Conservation (phyloP, 495 filamentous ascomycete species). For the Penicillium soppii region DNA sequence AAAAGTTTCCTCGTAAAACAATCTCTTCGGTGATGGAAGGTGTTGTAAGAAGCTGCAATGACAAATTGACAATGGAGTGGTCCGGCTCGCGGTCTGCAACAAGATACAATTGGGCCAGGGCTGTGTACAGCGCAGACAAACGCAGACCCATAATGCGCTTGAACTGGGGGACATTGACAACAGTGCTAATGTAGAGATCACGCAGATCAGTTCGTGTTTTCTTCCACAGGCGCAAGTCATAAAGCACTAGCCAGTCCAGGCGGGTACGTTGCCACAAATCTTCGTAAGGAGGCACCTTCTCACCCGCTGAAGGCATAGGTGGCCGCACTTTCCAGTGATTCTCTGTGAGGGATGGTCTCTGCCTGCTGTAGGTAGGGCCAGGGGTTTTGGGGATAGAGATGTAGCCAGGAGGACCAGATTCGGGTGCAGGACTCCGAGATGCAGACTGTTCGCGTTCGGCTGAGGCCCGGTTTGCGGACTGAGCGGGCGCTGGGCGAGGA, state of each 20-base stretch:
- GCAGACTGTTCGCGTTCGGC: slow-evolving; percentile 44
- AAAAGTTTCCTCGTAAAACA: slow-evolving; percentile 91
- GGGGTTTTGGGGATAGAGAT: slow-evolving; percentile 42
- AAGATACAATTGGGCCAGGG: slow-evolving; percentile 88
- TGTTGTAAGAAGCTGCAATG: slow-evolving; percentile 92
- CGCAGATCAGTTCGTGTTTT: slow-evolving; percentile 85
- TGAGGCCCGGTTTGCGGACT: slow-evolving; percentile 54
- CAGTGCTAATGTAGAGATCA: slow-evolving; percentile 92
- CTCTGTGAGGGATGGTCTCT: slow-evolving; percentile 50
- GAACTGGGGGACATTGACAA: slow-evolving; percentile 91
- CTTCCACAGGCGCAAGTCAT: slow-evolving; percentile 95
- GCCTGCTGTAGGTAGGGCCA: slow-evolving; percentile 24
- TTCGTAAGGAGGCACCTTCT: slow-evolving; percentile 67
- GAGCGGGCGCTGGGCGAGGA: slow-evolving; percentile 6
- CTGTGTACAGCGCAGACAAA: slow-evolving; percentile 91
- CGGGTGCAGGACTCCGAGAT: slow-evolving; percentile 20
- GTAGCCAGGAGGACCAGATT: slow-evolving; percentile 20
- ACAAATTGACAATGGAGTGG: slow-evolving; percentile 97
- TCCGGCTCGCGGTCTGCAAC: slow-evolving; percentile 96
- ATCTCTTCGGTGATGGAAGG: slow-evolving; percentile 95
- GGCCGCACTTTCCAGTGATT: slow-evolving; percentile 87
- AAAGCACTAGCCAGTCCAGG: slow-evolving; percentile 95
- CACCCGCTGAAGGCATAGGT: slow-evolving; percentile 52
- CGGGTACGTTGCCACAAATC: slow-evolving; percentile 85
- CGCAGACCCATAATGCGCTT: slow-evolving; percentile 93